Conservation (phyloP, 2,329 filamentous ascomycete species). For the Colletotrichum orbiculare region DNA sequence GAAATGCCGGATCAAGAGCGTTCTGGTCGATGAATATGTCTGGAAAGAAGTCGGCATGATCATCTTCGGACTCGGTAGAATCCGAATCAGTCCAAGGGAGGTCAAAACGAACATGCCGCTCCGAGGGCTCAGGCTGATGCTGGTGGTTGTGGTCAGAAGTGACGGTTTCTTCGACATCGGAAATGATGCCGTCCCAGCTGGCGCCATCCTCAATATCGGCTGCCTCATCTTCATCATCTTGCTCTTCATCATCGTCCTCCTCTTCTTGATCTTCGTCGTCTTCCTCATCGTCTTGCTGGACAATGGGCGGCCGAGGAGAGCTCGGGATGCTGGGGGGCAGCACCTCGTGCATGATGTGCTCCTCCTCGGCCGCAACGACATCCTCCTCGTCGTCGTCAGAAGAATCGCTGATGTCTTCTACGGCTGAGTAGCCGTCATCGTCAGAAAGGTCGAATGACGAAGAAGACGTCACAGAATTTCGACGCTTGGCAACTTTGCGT, state of each 20-base stretch:
- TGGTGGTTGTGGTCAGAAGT: slow-evolving; percentile 55
- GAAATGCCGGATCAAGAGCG: slow-evolving; percentile 76
- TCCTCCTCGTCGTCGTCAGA: slow-evolving; percentile 83
- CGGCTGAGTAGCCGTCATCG: slow-evolving; percentile 78
- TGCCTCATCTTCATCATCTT: slow-evolving; percentile 52
- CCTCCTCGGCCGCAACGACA: slow-evolving; percentile 82
- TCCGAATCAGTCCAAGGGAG: slow-evolving; percentile 75
- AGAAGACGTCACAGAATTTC: slow-evolving; percentile 63
- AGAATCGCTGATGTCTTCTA: slow-evolving; percentile 83
- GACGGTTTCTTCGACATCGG: slow-evolving; percentile 56
- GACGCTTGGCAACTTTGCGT: slow-evolving; percentile 58
- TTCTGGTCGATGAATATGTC: slow-evolving; percentile 84
- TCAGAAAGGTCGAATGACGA: slow-evolving; percentile 70
- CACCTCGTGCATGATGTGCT: slow-evolving; percentile 67
- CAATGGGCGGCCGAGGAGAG: slow-evolving; percentile 62
- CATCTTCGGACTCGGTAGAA: slow-evolving; percentile 71
- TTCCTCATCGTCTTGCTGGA: slow-evolving; percentile 46
- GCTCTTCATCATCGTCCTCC: slow-evolving; percentile 52
- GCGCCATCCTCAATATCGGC: slow-evolving; percentile 54
- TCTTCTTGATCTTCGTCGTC: slow-evolving; percentile 51
- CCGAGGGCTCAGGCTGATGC: slow-evolving; percentile 41
- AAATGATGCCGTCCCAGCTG: slow-evolving; percentile 68
- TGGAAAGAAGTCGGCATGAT: slow-evolving; percentile 75
- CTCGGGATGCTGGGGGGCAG: slow-evolving; percentile 48
- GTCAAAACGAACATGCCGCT: slow-evolving; percentile 80